Evolutionary conservation across 768 basidiomycete species (phyloP).

Genomic region (Cystobasidium ongulense): DNA sequence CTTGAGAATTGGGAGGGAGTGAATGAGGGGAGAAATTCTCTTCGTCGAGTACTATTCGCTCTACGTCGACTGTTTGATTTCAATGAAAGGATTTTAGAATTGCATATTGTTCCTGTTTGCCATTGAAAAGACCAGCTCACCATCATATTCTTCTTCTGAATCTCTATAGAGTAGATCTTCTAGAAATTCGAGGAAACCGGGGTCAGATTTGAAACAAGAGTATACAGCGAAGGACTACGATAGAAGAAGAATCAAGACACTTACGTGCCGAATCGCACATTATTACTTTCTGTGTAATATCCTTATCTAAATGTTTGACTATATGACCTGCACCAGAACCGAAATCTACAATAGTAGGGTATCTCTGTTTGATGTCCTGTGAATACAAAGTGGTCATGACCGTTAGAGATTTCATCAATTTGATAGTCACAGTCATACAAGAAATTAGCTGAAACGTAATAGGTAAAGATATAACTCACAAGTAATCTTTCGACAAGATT

Average conservation of each 20-base stretch:
- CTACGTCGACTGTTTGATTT: conserved; percentile 57
- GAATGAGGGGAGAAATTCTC: conserved; percentile 60
- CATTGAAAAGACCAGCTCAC: conserved; percentile 47
- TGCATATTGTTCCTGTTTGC: not conserved
- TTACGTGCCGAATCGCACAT: conserved; percentile 84
- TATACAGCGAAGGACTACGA: not conserved
- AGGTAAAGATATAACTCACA: conserved; percentile 49
- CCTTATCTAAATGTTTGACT: conserved; percentile 64
- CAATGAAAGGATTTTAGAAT: not conserved
- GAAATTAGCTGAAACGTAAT: too few relatives aligned
- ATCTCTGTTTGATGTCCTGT: conserved; percentile 85
- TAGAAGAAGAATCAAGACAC: conserved; percentile 35
- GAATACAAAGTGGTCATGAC: too few relatives aligned
- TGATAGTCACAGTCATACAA: too few relatives aligned
- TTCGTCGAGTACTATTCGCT: conserved; percentile 73
- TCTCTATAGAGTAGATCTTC: conserved; percentile 68
- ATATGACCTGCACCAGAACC: conserved; percentile 89
- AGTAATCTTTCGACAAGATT: conserved; percentile 80
- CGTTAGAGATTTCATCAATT: too few relatives aligned
- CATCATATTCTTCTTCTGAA: conserved; percentile 67
- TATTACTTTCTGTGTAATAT: conserved; percentile 61
- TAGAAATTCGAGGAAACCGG: conserved; percentile 44
- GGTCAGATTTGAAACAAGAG: not conserved
- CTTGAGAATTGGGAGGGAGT: conserved; percentile 67
- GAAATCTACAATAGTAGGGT: conserved; percentile 70